Percentiles rank a stretch among this genome's conserved stretches.
These are phyloP conservation scores for Pseudotsuga menziesii DNA, from an alignment of 75 land plant species.

Conservation along the genomic window DNA sequence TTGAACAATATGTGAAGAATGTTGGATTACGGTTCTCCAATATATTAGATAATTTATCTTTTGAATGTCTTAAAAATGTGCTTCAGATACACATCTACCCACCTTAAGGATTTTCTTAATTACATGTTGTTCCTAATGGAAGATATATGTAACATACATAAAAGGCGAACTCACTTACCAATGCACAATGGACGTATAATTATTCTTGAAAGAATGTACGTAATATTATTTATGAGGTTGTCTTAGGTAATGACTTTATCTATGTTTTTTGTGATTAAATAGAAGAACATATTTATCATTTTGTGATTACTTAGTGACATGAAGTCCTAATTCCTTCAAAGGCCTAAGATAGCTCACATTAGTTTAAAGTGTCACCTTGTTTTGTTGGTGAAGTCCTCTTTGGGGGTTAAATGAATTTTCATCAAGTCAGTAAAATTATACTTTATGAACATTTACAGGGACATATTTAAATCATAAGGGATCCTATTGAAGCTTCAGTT, in stretches of 20 bases:
- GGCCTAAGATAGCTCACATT: too few species aligned
- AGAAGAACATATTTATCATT: too few species aligned
- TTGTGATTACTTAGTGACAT: too few species aligned
- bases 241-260: conserved; percentile 91
- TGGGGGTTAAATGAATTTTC: too few species aligned
- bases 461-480: too few species aligned
- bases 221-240: conserved; percentile 72
- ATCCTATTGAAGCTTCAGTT: too few species aligned
- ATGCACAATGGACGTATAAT: conserved; percentile 72
- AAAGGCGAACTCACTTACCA: conserved; percentile 82
- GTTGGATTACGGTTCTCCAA: conserved; percentile 77
- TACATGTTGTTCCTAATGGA: conserved; percentile 70
- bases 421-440: too few species aligned
- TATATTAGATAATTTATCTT: conserved; percentile 66
- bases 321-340: too few species aligned
- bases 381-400: too few species aligned
- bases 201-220: conserved; percentile 73
- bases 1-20: conserved; percentile 81
- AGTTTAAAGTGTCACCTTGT: too few species aligned
- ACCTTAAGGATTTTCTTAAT: conserved; percentile 97
- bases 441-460: too few species aligned
- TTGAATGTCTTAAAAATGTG: conserved; percentile 79
- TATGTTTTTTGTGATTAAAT: conserved; percentile 15
- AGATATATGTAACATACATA: conserved; percentile 81
- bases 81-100: conserved; percentile 92